phyloP scores from a whole-genome alignment of 2,329 filamentous ascomycete species.

The Fusarium coicis region DNA sequence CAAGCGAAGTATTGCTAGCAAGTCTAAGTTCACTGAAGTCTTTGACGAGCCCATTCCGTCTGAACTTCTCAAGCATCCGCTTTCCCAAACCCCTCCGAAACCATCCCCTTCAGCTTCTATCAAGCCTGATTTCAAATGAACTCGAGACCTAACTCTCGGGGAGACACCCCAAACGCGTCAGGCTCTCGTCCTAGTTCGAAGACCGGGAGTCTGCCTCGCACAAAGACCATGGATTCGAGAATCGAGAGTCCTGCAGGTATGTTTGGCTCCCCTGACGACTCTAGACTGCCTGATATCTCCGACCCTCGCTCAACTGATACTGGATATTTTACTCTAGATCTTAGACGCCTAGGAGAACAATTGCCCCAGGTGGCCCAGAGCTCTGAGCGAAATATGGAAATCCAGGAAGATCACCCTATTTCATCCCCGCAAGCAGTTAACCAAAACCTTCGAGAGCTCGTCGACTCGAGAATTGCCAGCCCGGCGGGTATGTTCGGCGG shows the following conservation, averaged over 20 bases:
- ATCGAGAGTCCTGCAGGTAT: neutral
- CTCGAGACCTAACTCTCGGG: neutral
- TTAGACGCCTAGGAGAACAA: neutral
- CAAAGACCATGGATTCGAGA: neutral
- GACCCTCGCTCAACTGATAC: neutral
- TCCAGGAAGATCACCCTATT: neutral
- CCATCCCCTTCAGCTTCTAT: neutral
- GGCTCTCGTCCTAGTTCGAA: neutral
- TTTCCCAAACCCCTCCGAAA: neutral
- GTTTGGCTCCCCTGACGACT: neutral
- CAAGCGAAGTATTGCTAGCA: neutral
- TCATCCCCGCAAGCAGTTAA: neutral
- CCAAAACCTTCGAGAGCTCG: neutral
- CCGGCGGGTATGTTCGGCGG: neutral
- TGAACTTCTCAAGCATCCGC: neutral
- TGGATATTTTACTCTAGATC: neutral
- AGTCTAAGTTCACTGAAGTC: neutral
- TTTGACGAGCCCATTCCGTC: neutral
- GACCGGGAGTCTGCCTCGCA: neutral
- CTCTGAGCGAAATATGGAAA: neutral
- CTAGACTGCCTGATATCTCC: neutral
- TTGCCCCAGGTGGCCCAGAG: neutral
- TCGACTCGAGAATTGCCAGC: neutral
- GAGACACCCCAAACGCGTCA: neutral
- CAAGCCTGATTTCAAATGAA: neutral